Evolutionary conservation across 257 asterid species (phyloP).

Genomic region (Penstemon eatonii): DNA sequence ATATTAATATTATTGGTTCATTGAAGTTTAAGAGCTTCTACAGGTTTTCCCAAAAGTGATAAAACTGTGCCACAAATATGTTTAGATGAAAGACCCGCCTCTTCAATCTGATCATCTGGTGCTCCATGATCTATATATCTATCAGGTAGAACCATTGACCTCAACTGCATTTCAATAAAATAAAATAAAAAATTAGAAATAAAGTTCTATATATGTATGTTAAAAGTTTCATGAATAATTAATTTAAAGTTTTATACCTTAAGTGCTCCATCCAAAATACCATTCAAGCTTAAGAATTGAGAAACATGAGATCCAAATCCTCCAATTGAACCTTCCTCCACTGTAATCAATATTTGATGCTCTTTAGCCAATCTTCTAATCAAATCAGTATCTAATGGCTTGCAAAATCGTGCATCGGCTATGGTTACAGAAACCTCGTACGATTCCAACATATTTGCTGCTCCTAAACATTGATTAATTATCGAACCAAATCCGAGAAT

Average conservation of each 20-base stretch:
- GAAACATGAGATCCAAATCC: slow-evolving; percentile 80
- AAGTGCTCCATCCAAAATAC: slow-evolving; percentile 66
- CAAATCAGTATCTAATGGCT: slow-evolving; percentile 69
- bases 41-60: slow-evolving; percentile 59
- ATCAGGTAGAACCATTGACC: slow-evolving; percentile 79
- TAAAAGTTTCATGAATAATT: neutral
- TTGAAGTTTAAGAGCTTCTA: slow-evolving; percentile 51
- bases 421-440: slow-evolving; percentile 48
- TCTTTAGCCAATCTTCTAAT: slow-evolving; percentile 56
- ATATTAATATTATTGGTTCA: neutral
- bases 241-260: slow-evolving; percentile 43
- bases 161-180: slow-evolving; percentile 47
- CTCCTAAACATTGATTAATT: slow-evolving; percentile 61
- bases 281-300: slow-evolving; percentile 61
- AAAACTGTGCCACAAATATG: slow-evolving; percentile 66
- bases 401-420: slow-evolving; percentile 81
- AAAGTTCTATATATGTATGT: neutral
- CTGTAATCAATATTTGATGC: slow-evolving; percentile 66
- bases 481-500: slow-evolving; percentile 71
- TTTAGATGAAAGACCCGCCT: slow-evolving; percentile 65
- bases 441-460: slow-evolving; percentile 49
- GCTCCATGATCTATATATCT: slow-evolving; percentile 79
- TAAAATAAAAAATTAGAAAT: neutral
- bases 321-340: slow-evolving; percentile 82
- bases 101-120: slow-evolving; percentile 72